Base-by-base conservation (phyloP, 2,329 filamentous ascomycete genomes). In the Mollisia scopiformis region DNA sequence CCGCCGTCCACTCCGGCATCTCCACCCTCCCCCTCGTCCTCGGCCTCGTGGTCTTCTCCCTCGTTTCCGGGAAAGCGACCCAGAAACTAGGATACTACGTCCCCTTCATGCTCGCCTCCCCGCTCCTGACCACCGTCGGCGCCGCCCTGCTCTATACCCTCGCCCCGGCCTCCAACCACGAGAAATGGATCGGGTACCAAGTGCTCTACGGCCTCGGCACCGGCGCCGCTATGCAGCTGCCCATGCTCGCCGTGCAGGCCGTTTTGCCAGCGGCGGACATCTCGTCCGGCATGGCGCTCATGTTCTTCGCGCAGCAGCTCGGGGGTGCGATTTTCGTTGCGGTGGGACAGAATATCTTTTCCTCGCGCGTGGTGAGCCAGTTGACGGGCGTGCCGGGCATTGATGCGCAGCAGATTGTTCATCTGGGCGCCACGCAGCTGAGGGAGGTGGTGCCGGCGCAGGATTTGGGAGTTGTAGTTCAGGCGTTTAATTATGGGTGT, bases 271-370 rank as follows among this genome's bases (percentile, higher is more conserved):
- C 75, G 25, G 74, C 79, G 6, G 82, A 86, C 52, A 74, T 86
- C 10, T 76, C 82, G 6, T 80, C 77, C 1, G 84, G 83, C 28
- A 77, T 82, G 28, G 79, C 83, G 13, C 77, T 82, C 64, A 79
- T 78, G 62, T 81, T 85, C 68, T 86, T 85, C 64, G 73, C 76
- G 10, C 82, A 85, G 71, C 82, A 82, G 66, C 76, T 86, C 3
- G 83, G 83, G n/a, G 82, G 82, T 41, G 80, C 84, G 35, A 73
- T 86, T 25, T 85, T 85, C 66, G 79, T 84, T 1, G 78, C 81
- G 2, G 81, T 84, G n/a, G 82, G 81, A 0, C 80, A 85, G 69
- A 78, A 79, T 2, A 78, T 84, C 43, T 66, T 66, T 47, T 33
- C 14, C 3, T 23, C 27, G n/a, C 4, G 30, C 6, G 27, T 51